Conservation (phyloP, 2,329 filamentous ascomycete genomes). For the Aspergillus japonicus region DNA sequence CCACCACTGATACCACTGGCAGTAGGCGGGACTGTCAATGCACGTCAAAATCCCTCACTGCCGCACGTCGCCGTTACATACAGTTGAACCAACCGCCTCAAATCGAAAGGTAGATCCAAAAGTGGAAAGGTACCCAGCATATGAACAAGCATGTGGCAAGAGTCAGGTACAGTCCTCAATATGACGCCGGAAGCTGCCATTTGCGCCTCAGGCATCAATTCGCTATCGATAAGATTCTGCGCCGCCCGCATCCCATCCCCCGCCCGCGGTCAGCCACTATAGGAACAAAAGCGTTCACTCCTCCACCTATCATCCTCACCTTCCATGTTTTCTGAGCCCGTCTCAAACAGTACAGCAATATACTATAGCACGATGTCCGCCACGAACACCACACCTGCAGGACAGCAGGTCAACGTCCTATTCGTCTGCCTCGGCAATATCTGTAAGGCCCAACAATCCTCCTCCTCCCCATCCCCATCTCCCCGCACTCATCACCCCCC, state of each 20-base stretch:
- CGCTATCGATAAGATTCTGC: background rate
- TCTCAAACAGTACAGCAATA: background rate
- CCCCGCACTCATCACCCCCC: background rate
- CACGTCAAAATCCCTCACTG: background rate
- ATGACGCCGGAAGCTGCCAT: background rate
- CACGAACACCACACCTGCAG: conserved; percentile 13
- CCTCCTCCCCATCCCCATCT: background rate
- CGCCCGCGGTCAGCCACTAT: background rate
- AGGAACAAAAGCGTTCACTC: background rate
- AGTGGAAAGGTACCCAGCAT: background rate
- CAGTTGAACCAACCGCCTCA: too few relatives aligned
- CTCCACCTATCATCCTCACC: background rate
- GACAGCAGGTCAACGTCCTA: conserved; percentile 64
- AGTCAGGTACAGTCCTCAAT: background rate
- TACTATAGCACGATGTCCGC: conserved; percentile 22
- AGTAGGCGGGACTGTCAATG: background rate
- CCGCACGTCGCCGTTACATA: background rate
- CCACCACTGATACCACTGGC: background rate
- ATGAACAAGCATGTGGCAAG: background rate
- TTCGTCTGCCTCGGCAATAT: conserved; percentile 98
- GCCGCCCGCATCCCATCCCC: too few relatives aligned
- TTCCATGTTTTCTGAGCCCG: background rate
- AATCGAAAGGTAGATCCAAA: too few relatives aligned
- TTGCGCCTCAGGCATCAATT: background rate
- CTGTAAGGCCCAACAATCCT: conserved; percentile 52